Evolutionary conservation across 805 yeast genomes (phyloP), one percentile per base, ranked within the genome.

Genomic region (Nakazawaea wyomingensis): DNA sequence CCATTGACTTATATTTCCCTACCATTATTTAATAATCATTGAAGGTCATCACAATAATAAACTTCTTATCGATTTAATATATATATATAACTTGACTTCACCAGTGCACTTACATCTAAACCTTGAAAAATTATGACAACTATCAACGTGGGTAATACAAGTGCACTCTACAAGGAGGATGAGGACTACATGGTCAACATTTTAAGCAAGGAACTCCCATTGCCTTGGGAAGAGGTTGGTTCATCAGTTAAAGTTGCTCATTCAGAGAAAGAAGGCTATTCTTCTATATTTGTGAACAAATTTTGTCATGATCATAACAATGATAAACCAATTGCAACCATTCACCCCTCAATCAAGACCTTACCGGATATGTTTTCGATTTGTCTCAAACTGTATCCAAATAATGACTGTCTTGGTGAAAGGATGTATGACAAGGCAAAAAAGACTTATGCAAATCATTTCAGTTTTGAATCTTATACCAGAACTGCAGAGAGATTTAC

Each of bases 381-480:
- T 41, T 53, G 77, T 1, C 68, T 59, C 1, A 53, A 55, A n/a
- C 44, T 54, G 14, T 64, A 62, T 51, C 66, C 68, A 1, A 44
- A 66, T 7, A 49, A 56, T 30, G 67, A 64, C 8, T 70, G 79
- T 46, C 59, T 79, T 31, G 85, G 84, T 35, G 45, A 57, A 29
- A 60, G 82, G 55, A 49, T 54, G 19, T 44, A 18, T 19, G 55
- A 59, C 53, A 53, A 63, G 14, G 17, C 32, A 20, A 37, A 34
- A 13, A 26, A 26, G 13, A 29, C 29, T n/a, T 44, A 29, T 39
- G 47, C 39, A 9, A 19, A 39, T 18, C 18, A 6, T 17, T 44
- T 34, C 37, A 35, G 37, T n/a, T 44, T 32, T 34, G 34, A 39
- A 13, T 27, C 45, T 2, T 41, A 34, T 18, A n/a, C 7, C 17